Base-by-base conservation (phyloP, 2,329 filamentous ascomycete species). In the Pochonia chlamydosporia region DNA sequence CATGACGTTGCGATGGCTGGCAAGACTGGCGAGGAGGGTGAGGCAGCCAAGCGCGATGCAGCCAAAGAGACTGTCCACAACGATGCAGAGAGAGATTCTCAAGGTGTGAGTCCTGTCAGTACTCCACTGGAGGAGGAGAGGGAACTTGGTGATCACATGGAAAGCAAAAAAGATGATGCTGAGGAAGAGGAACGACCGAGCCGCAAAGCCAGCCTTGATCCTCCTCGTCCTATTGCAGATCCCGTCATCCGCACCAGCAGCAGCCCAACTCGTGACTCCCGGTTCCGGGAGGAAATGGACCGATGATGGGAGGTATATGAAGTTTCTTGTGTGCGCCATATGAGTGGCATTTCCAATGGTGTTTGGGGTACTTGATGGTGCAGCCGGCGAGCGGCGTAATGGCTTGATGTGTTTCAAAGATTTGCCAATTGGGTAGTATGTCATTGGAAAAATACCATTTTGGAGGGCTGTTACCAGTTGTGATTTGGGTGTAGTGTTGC, bases 281-380 rank as follows among this genome's bases (percentile, higher is more conserved):
- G 70, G 54, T 85, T 85, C 54, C 69, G 68, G 41, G 81, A 85
- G 64, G 74, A 77, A 52, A 71, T 83, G 47, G 59, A 65, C 37
- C 55, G 52, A 26, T 64, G 51, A 62, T n/a, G 30, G 18, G 13
- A 13, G 6, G n/a, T 20, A 5, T 23, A 13, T 21, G 7, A 23
- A 39, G 14, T 8, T 21, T 14, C 4, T 18, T 35, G 30, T n/a
- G 16, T n/a, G 18, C 25, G 40, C 28, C 26, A 13, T 31, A 23
- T 20, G 24, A 21, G 24, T 43, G 40, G 24, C 10, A 7, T 43
- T 9, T 43, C n/a, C n/a, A n/a, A n/a, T n/a, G n/a, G 14, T 16
- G 24, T 20, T 14, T 11, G 25, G n/a, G 16, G 25, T n/a, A 5
- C 11, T 31, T 14, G 8, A 39, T 4, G 9, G 13, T 5, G n/a